Percentiles rank a stretch among this genome's conserved stretches.
phyloP scores from a whole-genome alignment of 2,329 filamentous ascomycete species.

The Aureobasidium sp. region DNA sequence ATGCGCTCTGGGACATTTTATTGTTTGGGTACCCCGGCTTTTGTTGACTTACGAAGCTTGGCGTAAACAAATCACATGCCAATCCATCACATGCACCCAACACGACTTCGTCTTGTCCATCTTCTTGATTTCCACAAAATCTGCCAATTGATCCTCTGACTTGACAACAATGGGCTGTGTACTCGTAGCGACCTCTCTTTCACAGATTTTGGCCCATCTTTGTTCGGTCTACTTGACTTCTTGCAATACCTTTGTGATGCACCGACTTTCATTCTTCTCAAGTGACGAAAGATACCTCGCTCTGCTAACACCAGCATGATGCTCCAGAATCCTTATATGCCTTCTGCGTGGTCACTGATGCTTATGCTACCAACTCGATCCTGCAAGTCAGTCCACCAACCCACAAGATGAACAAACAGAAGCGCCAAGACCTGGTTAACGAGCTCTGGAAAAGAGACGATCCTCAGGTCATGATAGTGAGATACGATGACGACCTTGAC shows the following conservation, averaged over 20 bases:
- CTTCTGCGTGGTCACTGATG: background rate
- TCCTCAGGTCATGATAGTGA: background rate
- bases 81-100: background rate
- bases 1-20: background rate
- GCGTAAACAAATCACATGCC: conserved; percentile 9
- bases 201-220: background rate
- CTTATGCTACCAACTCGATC: background rate
- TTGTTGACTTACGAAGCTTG: background rate
- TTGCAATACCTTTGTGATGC: background rate
- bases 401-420: background rate
- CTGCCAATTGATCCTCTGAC: too few species aligned
- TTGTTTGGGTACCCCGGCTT: background rate
- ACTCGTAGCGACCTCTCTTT: accelerated
- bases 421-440: background rate
- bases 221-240: background rate
- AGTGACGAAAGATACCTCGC: background rate
- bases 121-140: background rate
- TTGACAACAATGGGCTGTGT: background rate
- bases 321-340: background rate
- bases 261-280: background rate
- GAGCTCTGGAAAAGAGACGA: background rate
- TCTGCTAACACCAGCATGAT: background rate
- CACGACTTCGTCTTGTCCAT: too few species aligned
- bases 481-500: background rate
- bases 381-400: background rate